Conservation (phyloP, 305 asterid genomes). For the Solanum hybrid region DNA sequence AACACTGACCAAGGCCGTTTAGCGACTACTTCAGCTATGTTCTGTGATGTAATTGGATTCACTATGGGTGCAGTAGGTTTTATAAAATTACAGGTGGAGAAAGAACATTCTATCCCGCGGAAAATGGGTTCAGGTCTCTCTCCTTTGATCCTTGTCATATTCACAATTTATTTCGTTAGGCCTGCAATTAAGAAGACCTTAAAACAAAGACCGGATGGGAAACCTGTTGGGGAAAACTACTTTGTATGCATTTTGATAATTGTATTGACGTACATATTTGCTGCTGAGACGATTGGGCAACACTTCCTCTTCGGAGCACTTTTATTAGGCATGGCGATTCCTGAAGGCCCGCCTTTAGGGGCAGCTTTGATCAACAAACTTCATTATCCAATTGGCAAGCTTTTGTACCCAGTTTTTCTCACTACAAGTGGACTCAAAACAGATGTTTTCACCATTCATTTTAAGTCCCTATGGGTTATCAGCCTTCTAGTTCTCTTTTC, state of each 20-base stretch:
- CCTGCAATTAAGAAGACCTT: slow-evolving; percentile 21
- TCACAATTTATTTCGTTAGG: slow-evolving; percentile 13
- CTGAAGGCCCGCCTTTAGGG: slow-evolving; percentile 38
- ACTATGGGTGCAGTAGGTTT: slow-evolving; percentile 7
- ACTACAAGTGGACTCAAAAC: slow-evolving; percentile 70
- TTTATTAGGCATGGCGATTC: slow-evolving; percentile 21
- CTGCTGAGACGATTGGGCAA: slow-evolving; percentile 60
- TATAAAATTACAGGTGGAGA: slow-evolving; percentile 11
- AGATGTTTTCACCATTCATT: slow-evolving; percentile 30
- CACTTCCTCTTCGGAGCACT: slow-evolving; percentile 46
- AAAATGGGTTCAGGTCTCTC: slow-evolving; percentile 6
- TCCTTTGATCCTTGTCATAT: background rate
- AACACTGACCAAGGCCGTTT: slow-evolving; percentile 54
- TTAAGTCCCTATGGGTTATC: slow-evolving; percentile 29
- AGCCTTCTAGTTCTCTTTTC: slow-evolving; percentile 15
- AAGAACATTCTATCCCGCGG: background rate
- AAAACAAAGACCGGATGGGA: slow-evolving; percentile 30
- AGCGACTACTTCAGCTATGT: slow-evolving; percentile 44
- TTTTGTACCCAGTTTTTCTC: slow-evolving; percentile 56
- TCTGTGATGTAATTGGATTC: slow-evolving; percentile 41
- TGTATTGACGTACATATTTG: slow-evolving; percentile 16
- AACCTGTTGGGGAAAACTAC: slow-evolving; percentile 26
- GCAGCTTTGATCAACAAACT: slow-evolving; percentile 38
- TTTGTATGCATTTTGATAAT: slow-evolving; percentile 20
- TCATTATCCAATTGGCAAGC: slow-evolving; percentile 45